phyloP scores from a whole-genome alignment of 208 protist genomes.

The Phytomonas sp. region DNA sequence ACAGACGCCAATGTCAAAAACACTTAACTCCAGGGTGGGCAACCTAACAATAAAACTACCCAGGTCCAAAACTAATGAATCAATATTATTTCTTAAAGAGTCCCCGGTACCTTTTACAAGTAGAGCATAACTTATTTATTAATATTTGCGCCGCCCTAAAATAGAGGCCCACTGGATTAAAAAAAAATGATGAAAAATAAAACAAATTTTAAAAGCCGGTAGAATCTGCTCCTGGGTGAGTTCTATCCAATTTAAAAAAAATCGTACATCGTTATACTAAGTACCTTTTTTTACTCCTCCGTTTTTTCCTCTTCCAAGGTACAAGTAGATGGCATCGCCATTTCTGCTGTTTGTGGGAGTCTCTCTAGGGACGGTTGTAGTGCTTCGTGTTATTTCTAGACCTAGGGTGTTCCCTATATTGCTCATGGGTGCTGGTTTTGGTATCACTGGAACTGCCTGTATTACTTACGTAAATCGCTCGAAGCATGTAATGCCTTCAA shows the following conservation, averaged over 20 bases:
- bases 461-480: constrained; percentile 35
- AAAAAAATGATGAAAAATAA: constrained; percentile 2
- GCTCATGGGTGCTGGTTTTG: constrained; percentile 20
- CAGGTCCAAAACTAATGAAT: neutral
- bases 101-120: neutral
- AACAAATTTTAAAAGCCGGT: constrained; percentile 1
- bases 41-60: neutral
- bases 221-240: neutral
- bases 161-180: neutral
- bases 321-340: constrained; percentile 20
- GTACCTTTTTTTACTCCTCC: constrained; percentile 6
- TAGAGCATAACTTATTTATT: neutral
- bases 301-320: constrained; percentile 4
- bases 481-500: neutral
- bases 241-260: neutral
- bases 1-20: no score
- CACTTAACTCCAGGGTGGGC: neutral
- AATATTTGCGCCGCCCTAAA: neutral
- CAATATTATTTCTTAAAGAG: no score
- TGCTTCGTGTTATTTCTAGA: constrained; percentile 27
- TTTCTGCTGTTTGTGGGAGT: constrained; percentile 29
- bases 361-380: constrained; percentile 20
- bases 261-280: neutral
- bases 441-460: constrained; percentile 23
- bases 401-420: constrained; percentile 33